A percentile compares a stretch with the other conserved stretches of the same genome.
These are phyloP conservation scores for Anastatica hierochuntica DNA, from an alignment of 345 rosid species.

Conservation along the genomic window DNA sequence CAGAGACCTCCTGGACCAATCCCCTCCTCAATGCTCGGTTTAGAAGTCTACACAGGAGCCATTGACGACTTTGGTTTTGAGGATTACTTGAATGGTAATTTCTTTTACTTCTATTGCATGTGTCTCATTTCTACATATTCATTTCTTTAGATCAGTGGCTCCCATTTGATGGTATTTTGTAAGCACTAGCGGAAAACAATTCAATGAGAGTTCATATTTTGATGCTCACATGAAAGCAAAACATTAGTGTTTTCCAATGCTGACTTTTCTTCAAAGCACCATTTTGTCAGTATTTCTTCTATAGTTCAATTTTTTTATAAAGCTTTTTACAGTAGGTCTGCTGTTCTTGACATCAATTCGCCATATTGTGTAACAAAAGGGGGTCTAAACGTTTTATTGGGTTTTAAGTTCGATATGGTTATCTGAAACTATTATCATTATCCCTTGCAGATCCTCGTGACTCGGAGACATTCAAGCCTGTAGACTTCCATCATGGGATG, in stretches of 20 bases:
- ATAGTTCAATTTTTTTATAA: no score
- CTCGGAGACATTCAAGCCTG: constrained; percentile 53
- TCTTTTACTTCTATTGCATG: neutral
- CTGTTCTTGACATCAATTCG: neutral
- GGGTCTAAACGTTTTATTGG: neutral
- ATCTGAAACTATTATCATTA: neutral
- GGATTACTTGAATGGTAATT: constrained; percentile 84
- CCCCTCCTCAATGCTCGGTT: constrained; percentile 88
- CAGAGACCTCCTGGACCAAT: constrained; percentile 86
- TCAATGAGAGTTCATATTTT: no score
- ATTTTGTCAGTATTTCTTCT: no score
- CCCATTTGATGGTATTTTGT: neutral
- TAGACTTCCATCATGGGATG: constrained; percentile 74
- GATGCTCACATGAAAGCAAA: no score
- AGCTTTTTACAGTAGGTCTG: no score
- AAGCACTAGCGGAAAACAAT: neutral
- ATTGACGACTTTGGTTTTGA: constrained; percentile 80
- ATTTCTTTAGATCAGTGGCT: neutral
- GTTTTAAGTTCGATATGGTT: neutral
- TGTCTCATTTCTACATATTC: neutral
- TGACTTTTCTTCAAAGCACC: no score
- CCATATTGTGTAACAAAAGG: no score
- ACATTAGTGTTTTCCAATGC: no score
- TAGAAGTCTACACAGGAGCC: constrained; percentile 72
- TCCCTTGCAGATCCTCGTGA: constrained; percentile 70